A percentile compares a stretch with the other conserved stretches of the same genome.
Conservation (phyloP, 2,329 filamentous ascomycete genomes). For the Ophiostoma quercus region DNA sequence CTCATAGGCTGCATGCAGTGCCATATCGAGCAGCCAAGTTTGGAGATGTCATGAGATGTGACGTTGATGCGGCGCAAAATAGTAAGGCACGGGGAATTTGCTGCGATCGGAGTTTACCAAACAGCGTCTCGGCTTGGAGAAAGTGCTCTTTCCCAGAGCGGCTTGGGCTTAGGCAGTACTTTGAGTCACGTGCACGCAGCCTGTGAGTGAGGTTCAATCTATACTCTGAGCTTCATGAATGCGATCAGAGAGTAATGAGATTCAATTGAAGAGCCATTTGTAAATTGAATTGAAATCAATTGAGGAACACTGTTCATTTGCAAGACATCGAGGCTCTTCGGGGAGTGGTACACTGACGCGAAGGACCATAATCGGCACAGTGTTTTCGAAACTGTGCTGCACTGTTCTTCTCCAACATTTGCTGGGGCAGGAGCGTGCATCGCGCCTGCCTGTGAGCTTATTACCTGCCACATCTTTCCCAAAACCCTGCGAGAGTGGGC, state of each 20-base stretch:
- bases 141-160: conserved; percentile 5
- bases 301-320: neutral
- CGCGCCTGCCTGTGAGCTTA: neutral
- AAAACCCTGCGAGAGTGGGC: neutral
- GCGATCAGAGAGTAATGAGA: neutral
- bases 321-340: neutral
- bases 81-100: neutral
- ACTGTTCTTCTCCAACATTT: neutral
- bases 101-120: neutral
- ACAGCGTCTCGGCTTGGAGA: neutral
- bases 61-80: neutral
- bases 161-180: neutral
- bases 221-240: neutral
- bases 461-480: neutral
- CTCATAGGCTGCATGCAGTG: conserved; percentile 4
- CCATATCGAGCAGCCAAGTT: neutral
- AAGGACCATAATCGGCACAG: neutral
- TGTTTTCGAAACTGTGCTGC: neutral
- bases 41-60: neutral
- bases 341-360: neutral
- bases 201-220: neutral
- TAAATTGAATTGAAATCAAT: neutral
- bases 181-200: neutral
- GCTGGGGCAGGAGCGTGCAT: neutral
- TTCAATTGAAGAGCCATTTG: neutral